Percentiles rank a stretch among this genome's conserved stretches.
Evolutionary conservation across 352 stramenopile genomes (phyloP).

Genomic region (Phytopythium vexans): DNA sequence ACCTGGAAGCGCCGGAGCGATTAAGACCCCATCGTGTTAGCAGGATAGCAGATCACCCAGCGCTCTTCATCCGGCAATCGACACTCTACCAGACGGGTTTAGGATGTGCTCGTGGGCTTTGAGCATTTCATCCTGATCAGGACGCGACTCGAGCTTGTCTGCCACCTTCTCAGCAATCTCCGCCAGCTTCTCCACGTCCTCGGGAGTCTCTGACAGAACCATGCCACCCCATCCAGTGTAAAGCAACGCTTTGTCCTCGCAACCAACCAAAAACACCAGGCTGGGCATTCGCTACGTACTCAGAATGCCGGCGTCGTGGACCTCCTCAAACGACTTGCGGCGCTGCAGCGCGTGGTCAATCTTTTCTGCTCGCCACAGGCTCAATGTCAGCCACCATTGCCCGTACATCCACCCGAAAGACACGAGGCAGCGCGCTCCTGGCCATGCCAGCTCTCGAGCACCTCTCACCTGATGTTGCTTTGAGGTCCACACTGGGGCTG

Average conservation of each 20-base stretch:
- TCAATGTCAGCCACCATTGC: background rate
- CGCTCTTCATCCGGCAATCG: background rate
- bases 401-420: background rate
- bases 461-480: too few species aligned
- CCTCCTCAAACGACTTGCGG: constrained; percentile 44
- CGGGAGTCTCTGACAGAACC: constrained; percentile 20
- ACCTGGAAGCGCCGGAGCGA: constrained; percentile 6
- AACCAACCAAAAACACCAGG: background rate
- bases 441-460: background rate
- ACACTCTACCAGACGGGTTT: constrained; percentile 28
- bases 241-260: too few species aligned
- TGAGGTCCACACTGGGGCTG: too few species aligned
- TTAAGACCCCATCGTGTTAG: too few species aligned
- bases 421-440: constrained; percentile 1
- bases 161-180: constrained; percentile 34
- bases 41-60: background rate
- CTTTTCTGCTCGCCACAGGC: constrained; percentile 19
- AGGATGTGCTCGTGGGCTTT: constrained; percentile 48
- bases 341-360: constrained; percentile 32
- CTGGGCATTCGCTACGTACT: constrained; percentile 14
- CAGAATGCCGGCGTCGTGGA: constrained; percentile 43
- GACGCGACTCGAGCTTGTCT: constrained; percentile 44
- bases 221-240: too few species aligned
- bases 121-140: constrained; percentile 47
- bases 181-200: constrained; percentile 37